phyloP scores from a whole-genome alignment of 2,329 filamentous ascomycete genomes.

The Cladosporium sp. region DNA sequence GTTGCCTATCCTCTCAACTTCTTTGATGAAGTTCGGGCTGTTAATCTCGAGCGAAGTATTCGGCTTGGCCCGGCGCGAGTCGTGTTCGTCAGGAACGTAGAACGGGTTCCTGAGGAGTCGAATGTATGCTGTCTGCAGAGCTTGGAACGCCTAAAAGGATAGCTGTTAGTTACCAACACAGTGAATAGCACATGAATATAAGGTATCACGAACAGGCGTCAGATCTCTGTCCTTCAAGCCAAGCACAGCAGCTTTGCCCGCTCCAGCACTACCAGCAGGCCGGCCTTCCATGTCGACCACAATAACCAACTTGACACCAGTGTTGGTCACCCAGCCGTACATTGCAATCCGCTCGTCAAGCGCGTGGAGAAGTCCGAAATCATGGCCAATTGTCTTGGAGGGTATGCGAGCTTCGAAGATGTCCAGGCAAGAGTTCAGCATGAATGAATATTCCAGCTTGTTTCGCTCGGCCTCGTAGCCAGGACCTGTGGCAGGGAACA shows the following conservation, averaged over 20 bases:
- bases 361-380: constrained; percentile 88
- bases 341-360: constrained; percentile 90
- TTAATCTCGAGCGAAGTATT: constrained; percentile 65
- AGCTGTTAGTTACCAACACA: constrained; percentile 20
- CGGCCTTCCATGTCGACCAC: constrained; percentile 88
- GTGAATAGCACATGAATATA: neutral
- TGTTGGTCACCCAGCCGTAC: constrained; percentile 97
- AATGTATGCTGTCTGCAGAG: constrained; percentile 91
- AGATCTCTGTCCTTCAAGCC: constrained; percentile 84
- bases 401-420: constrained; percentile 86
- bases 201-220: constrained; percentile 64
- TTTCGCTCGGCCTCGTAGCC: constrained; percentile 56
- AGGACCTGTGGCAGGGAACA: constrained; percentile 68
- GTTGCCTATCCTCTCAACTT: constrained; percentile 84
- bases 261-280: constrained; percentile 43
- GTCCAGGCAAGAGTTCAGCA: constrained; percentile 88
- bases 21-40: constrained; percentile 76
- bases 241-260: constrained; percentile 50
- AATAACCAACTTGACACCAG: constrained; percentile 85
- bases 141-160: constrained; percentile 70
- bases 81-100: constrained; percentile 84
- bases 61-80: constrained; percentile 57
- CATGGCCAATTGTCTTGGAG: constrained; percentile 72
- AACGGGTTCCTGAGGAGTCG: constrained; percentile 90
- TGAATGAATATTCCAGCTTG: constrained; percentile 85